phyloP scores from a whole-genome alignment of 2,329 filamentous ascomycete genomes.

The Aspergillus arachidicola region DNA sequence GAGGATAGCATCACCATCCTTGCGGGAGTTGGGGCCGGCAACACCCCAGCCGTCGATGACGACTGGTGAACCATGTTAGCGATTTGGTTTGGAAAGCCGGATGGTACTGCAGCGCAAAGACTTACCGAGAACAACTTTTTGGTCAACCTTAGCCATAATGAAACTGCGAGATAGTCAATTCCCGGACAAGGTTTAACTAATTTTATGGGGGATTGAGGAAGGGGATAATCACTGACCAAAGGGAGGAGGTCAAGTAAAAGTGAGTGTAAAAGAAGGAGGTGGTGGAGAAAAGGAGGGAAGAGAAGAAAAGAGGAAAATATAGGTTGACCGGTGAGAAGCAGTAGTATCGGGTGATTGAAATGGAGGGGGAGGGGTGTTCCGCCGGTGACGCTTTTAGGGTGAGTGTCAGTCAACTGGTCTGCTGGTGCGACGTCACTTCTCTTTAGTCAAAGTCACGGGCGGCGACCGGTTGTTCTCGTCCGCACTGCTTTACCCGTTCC shows the following conservation, averaged over 20 bases:
- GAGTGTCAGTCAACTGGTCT: conserved; percentile 5
- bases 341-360: conserved; percentile 7
- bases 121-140: conserved; percentile 70
- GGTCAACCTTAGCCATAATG: conserved; percentile 67
- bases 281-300: conserved; percentile 9
- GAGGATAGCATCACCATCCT: conserved; percentile 92
- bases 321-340: conserved; percentile 30
- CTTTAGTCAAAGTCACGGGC: conserved; percentile 34
- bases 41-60: conserved; percentile 99
- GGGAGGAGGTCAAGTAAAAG: conserved; percentile 6
- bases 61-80: conserved; percentile 59
- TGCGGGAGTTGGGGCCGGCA: conserved; percentile 75
- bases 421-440: not conserved
- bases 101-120: conserved; percentile 29
- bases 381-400: conserved; percentile 40
- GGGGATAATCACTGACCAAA: conserved; percentile 5
- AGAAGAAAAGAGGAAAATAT: conserved; percentile 22
- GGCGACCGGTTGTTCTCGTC: conserved; percentile 16
- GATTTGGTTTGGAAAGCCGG: conserved; percentile 24
- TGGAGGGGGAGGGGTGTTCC: conserved; percentile 31
- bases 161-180: conserved; percentile 29
- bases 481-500: conserved; percentile 25
- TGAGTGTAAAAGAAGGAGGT: conserved; percentile 11
- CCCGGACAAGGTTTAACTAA: conserved; percentile 13
- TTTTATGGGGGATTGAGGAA: not conserved